These are phyloP conservation scores for Phalaenopsis hybrid DNA, from an alignment of 116 monocot genomes.

Conservation along the genomic window DNA sequence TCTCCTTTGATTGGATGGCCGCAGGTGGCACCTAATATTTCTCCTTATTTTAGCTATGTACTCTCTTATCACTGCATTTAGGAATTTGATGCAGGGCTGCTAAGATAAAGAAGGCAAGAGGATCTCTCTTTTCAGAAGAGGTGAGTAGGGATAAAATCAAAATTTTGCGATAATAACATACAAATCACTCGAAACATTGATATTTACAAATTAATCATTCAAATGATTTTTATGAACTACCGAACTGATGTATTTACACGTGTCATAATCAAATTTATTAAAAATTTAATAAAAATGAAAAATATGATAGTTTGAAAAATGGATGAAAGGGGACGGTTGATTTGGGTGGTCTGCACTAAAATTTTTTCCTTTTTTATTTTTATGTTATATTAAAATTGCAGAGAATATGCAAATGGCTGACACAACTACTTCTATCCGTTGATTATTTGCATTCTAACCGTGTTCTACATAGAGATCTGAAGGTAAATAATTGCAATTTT, in stretches of 20 bases:
- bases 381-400: constrained; percentile 9
- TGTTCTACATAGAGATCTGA: constrained; percentile 82
- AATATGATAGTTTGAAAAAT: no score
- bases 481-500: constrained; percentile 32
- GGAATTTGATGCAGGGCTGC: constrained; percentile 42
- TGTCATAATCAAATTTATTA: no score
- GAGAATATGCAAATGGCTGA: constrained; percentile 84
- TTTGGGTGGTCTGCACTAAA: no score
- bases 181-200: not conserved
- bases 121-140: constrained; percentile 65
- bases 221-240: no score
- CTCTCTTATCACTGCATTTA: not conserved
- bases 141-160: constrained; percentile 17
- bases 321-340: no score
- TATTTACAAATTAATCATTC: not conserved
- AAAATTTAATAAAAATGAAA: no score
- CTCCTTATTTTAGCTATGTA: not conserved
- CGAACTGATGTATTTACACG: no score
- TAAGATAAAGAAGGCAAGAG: constrained; percentile 71
- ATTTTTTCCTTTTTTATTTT: not conserved
- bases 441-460: constrained; percentile 85
- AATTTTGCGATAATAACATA: not conserved
- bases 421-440: constrained; percentile 76
- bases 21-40: no score
- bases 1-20: no score